Evolutionary conservation across 2,329 filamentous ascomycete genomes (phyloP).

Genomic region (Corniculantispora saksenae): DNA sequence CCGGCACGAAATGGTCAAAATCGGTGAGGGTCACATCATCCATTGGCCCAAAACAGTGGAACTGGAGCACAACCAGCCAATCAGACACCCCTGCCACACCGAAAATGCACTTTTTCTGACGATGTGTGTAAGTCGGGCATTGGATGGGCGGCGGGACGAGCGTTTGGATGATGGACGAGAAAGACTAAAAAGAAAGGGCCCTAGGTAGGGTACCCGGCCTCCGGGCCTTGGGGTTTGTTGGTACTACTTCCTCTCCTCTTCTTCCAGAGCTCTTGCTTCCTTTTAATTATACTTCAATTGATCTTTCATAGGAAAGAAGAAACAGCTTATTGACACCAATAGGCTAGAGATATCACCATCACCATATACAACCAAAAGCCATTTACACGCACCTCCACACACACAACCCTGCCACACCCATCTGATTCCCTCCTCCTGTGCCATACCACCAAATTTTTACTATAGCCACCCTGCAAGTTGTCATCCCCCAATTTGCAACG

Average conservation of each 20-base stretch:
- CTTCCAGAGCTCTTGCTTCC: neutral
- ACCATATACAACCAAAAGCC: constrained; percentile 2
- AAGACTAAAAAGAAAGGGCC: constrained; percentile 17
- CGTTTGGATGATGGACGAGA: constrained; percentile 15
- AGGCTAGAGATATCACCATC: neutral
- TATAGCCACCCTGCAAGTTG: constrained; percentile 20
- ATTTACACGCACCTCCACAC: constrained; percentile 12
- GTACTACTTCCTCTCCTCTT: constrained; percentile 6
- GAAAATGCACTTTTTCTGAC: constrained; percentile 32
- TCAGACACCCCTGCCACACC: constrained; percentile 30
- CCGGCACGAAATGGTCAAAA: constrained; percentile 21
- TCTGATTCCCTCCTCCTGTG: neutral
- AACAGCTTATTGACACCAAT: neutral
- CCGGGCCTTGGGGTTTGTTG: constrained; percentile 3
- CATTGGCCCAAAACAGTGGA: constrained; percentile 20
- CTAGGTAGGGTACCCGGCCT: constrained; percentile 17
- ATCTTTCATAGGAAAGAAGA: neutral
- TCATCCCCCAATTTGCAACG: constrained; percentile 3
- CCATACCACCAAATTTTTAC: constrained; percentile 19
- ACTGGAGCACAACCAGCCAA: constrained; percentile 15
- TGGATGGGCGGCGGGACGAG: constrained; percentile 15
- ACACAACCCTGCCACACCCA: constrained; percentile 14
- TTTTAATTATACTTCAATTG: constrained; percentile 9
- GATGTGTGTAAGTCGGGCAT: constrained; percentile 41
- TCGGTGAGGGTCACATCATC: constrained; percentile 19